These are phyloP conservation scores for carrot (Daucus carota) DNA, from an alignment of 129 eudicot genomes.

Conservation along the genomic window DNA sequence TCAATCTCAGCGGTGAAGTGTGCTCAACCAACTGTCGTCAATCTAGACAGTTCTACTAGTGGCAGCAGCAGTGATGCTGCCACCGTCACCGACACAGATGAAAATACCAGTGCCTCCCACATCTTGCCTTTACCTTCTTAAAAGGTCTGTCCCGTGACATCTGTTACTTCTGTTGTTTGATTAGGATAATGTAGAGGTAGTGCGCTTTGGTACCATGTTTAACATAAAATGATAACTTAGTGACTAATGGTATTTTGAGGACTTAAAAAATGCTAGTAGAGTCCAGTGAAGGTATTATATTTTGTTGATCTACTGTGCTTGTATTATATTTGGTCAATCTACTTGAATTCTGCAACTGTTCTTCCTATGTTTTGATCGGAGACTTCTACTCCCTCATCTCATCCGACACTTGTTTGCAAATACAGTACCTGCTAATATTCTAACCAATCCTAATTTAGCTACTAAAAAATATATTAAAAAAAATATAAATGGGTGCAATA, in stretches of 20 bases:
- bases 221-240: background rate
- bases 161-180: background rate
- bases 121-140: conserved; percentile 1
- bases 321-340: background rate
- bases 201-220: background rate
- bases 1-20: background rate
- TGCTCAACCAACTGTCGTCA: conserved; percentile 8
- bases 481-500: too few species aligned
- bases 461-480: too few species aligned
- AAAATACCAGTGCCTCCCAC: conserved; percentile 15
- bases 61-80: conserved; percentile 33
- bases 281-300: background rate
- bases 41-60: conserved; percentile 13
- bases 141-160: background rate
- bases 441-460: too few species aligned
- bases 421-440: too few species aligned
- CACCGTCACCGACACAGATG: conserved; percentile 27
- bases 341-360: background rate
- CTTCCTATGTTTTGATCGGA: background rate
- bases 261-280: background rate
- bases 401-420: too few species aligned
- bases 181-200: too few species aligned
- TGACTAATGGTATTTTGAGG: background rate
- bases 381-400: background rate
- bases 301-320: background rate